Base-by-base conservation (phyloP, 192 early-diverging fungal species). In the Podochytrium sp. region DNA sequence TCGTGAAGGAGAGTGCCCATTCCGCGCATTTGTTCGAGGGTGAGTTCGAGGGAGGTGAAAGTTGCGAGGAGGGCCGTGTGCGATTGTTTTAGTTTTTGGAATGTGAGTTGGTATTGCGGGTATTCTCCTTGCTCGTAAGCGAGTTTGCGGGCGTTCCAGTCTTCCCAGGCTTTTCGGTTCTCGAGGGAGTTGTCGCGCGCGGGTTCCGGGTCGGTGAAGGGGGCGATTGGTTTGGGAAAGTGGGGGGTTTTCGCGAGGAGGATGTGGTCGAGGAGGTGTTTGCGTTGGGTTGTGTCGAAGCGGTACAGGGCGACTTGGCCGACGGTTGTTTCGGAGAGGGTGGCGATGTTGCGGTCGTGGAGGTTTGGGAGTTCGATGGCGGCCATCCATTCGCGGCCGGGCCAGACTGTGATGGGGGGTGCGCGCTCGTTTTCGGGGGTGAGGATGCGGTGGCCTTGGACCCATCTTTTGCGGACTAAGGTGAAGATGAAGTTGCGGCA, bases 401-500 rank as follows among this genome's bases (percentile, higher is more conserved):
- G 82, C 76, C 75, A 86, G 2, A 86, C 80, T 27, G 56, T 56
- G 58, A 73, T 74, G 16, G 51, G 76, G 41, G 51, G 27, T 47
- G 49, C 76, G 20, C 43, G 29, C 58, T 65, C 47, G 29, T 69
- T 55, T 41, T 27, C 47, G 16, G 65, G 60, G 41, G 52, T 61
- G 5, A 76, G 20, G 30, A 84, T 74, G 18, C 85, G 59, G 43
- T 38, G 74, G 0, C 73, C 85, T 37, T 63, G 57, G 32, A 83
- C 51, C 85, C 85, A 86, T 7, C 78, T 72, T 33, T 79, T 65
- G 3, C 85, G 80, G n/a, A 86, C 65, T 4, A 86, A 73, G 2
- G 83, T 84, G 69, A 79, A 86, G 32, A 86, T 83, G 61, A 86
- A 86, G 20, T 76, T 77, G 12, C 85, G 74, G 52, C 76, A 74